These are phyloP conservation scores for Cordyceps militaris DNA, from an alignment of 2,329 filamentous ascomycete species.

Conservation along the genomic window DNA sequence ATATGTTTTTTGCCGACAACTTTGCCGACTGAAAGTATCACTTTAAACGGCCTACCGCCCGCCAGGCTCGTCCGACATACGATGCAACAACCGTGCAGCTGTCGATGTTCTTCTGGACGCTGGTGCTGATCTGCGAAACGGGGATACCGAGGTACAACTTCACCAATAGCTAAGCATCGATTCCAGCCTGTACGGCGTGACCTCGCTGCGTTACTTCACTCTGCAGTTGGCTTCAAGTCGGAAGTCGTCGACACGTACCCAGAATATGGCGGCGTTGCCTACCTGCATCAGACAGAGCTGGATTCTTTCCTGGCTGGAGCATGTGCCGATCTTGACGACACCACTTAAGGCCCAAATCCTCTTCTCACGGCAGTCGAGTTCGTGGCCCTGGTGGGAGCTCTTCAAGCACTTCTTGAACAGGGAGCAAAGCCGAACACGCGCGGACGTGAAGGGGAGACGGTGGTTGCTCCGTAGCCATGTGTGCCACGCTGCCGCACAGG, in stretches of 20 bases:
- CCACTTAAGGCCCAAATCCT: neutral
- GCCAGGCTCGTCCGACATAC: neutral
- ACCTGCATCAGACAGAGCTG: conserved; percentile 3
- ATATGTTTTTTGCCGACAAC: neutral
- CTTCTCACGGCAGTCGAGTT: conserved; percentile 3
- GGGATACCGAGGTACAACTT: neutral
- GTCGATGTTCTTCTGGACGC: conserved; percentile 6
- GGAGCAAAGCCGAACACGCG: neutral
- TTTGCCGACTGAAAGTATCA: neutral
- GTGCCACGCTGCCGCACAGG: neutral
- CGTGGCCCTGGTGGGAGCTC: neutral
- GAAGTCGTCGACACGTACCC: neutral
- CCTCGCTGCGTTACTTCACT: neutral
- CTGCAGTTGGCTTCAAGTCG: conserved; percentile 1
- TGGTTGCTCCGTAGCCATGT: neutral
- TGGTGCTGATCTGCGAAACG: neutral
- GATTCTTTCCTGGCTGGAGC: neutral
- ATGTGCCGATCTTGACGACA: neutral
- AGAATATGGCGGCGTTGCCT: conserved; percentile 1
- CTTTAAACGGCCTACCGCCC: neutral
- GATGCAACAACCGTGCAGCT: conserved; percentile 3
- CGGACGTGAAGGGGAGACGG: neutral
- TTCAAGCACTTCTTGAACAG: neutral
- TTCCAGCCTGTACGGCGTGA: neutral
- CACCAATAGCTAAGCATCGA: neutral